phyloP scores from a whole-genome alignment of 306 rosid species.

The Lagenaria siceraria region DNA sequence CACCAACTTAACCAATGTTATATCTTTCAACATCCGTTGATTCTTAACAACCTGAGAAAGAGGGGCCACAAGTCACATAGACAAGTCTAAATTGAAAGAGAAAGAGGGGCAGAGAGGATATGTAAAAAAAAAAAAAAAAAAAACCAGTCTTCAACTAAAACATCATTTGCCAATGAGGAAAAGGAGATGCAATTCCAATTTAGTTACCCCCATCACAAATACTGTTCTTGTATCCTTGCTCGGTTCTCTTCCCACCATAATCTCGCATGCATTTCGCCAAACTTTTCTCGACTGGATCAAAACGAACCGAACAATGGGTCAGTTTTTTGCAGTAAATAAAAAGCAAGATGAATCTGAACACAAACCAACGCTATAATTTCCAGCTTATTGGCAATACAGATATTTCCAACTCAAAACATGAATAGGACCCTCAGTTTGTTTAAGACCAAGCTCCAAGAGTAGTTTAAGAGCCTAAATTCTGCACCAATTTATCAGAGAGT shows the following conservation, averaged over 20 bases:
- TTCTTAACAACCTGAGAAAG: not conserved
- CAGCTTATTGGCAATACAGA: not conserved
- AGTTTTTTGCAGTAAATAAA: not conserved
- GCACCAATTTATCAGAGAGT: not conserved
- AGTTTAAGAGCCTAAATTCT: not conserved
- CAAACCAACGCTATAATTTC: not conserved
- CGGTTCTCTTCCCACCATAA: constrained; percentile 96
- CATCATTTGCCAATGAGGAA: not conserved
- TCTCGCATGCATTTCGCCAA: constrained; percentile 81
- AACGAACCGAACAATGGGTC: not conserved
- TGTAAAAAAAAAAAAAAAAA: not conserved
- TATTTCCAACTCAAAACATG: not conserved
- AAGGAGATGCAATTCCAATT: not conserved
- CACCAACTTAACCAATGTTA: not conserved
- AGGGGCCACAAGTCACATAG: not conserved
- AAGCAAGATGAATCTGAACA: not conserved
- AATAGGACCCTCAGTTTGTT: not conserved
- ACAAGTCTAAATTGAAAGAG: not conserved
- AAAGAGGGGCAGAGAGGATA: not conserved
- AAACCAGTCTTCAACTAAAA: not conserved
- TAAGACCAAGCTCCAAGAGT: not conserved
- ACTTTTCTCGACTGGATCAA: constrained; percentile 63
- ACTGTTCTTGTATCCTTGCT: constrained; percentile 83
- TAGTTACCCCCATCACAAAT: constrained; percentile 8
- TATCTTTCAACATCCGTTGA: not conserved